Evolutionary conservation across 139 green algal genomes (phyloP).

Genomic region (Micractinium sp.): DNA sequence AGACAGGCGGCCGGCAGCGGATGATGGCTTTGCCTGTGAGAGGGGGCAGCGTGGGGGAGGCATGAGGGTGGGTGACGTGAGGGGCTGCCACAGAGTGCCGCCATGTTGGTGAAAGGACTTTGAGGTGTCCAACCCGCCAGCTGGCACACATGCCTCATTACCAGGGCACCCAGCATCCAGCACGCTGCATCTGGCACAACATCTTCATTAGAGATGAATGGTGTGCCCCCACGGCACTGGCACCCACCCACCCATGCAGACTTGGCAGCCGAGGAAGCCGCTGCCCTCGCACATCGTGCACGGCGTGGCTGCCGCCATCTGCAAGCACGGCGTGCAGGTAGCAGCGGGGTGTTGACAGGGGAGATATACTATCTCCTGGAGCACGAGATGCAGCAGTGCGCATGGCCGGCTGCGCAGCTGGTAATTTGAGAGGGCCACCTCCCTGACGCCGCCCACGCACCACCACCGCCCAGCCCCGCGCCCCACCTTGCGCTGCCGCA

Average conservation of each 20-base stretch:
- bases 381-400: not conserved
- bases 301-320: conserved; percentile 30
- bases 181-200: too few species aligned
- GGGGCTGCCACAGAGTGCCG: not conserved
- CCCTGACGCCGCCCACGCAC: not conserved
- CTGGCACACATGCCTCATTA: not conserved
- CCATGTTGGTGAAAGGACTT: too few species aligned
- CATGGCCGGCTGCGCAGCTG: not conserved
- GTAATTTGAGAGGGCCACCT: not conserved
- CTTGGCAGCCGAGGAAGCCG: conserved; percentile 33
- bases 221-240: too few species aligned
- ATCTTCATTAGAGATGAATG: too few species aligned
- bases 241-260: conserved; percentile 49
- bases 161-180: not conserved
- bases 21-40: conserved; percentile 27
- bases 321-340: not conserved
- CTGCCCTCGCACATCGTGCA: conserved; percentile 33
- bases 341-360: not conserved
- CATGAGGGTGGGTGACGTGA: not conserved
- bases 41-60: too few species aligned
- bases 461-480: not conserved
- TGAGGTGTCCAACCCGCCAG: not conserved
- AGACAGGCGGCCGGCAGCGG: conserved; percentile 16
- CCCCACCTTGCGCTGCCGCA: not conserved
- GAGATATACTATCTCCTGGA: not conserved